Conservation (phyloP, 257 asterid species). For the Linderniella brevidens region DNA sequence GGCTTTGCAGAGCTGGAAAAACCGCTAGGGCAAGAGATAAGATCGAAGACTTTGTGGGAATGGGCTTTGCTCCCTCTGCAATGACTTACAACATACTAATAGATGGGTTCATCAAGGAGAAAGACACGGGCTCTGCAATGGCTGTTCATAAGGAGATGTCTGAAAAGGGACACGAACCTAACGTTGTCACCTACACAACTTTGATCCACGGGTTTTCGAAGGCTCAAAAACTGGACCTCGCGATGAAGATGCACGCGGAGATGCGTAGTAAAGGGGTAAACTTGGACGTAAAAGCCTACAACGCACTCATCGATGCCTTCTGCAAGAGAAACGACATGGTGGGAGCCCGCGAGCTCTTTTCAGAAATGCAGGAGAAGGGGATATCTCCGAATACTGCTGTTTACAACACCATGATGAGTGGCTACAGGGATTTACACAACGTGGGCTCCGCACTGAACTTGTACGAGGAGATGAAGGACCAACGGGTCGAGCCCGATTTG, state of each 20-base stretch:
- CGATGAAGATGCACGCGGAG: slow-evolving; percentile 34
- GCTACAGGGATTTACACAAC: slow-evolving; percentile 43
- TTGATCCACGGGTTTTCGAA: slow-evolving; percentile 61
- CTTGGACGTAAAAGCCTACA: slow-evolving; percentile 51
- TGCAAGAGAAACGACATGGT: slow-evolving; percentile 66
- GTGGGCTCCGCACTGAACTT: slow-evolving; percentile 42
- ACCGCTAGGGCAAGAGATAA: slow-evolving; percentile 29
- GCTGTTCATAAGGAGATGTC: slow-evolving; percentile 47
- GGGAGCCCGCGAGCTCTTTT: slow-evolving; percentile 42
- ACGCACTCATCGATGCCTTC: slow-evolving; percentile 51
- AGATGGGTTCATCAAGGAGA: slow-evolving; percentile 62
- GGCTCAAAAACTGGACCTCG: slow-evolving; percentile 26
- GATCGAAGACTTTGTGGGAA: slow-evolving; percentile 27
- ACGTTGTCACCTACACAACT: slow-evolving; percentile 53
- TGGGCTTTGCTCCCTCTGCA: slow-evolving; percentile 37
- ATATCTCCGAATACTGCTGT: slow-evolving; percentile 42
- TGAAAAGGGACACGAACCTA: slow-evolving; percentile 26
- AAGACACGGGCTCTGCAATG: slow-evolving; percentile 30
- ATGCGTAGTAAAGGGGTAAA: slow-evolving; percentile 45
- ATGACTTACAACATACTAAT: slow-evolving; percentile 59
- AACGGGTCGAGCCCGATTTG: slow-evolving; percentile 46
- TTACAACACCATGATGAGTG: slow-evolving; percentile 67
- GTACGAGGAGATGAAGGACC: slow-evolving; percentile 34
- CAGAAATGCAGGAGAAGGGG: slow-evolving; percentile 49
- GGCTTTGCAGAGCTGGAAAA: slow-evolving; percentile 51